Evolutionary conservation across 163 green algal species (phyloP), one percentile per base, ranked within the genome.

Genomic region (Scenedesmus sp.): DNA sequence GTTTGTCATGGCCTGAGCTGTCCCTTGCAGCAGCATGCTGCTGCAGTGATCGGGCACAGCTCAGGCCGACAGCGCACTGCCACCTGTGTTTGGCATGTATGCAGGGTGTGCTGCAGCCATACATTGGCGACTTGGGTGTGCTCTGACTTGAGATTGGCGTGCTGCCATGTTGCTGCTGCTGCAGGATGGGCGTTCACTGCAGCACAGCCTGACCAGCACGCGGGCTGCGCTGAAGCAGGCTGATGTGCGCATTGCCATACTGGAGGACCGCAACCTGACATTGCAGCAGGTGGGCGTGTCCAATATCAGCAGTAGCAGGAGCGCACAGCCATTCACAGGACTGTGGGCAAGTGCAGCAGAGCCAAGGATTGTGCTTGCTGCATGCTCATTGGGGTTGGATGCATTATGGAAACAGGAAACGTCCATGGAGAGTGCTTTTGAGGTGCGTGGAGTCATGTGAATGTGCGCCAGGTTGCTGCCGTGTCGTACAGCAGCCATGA

Each of bases 181-280:
- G 87, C 79, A 91, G 87, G 78, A 87, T 42, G 78, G 56, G 35
- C 42, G 87, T 22, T 56, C 72, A 30, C 42, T 87, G 42, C 42
- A 53, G 59, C 56, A 87, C 30, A 40, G 13, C 43, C 81, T 89
- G 68, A 72, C 46, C 43, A 65, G 18, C 43, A 76, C 51, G 24
- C 44, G 68, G 15, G 46, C 42, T 20, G 49, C 44, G 79, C 81
- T 92, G 46, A 88, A 88, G 59, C 88, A 89, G 81, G 88, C 88
- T 51, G 88, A 89, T 51, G 82, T 92, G 49, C 88, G 81, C 65
- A 92, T 92, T 18, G 81, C 88, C 30, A 92, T 92, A 20, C 65
- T 92, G 43, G 88, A 92, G 81, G 88, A 92, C 18, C 88, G 88
- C 81, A 83, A 70, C 59, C 35, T 92, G 20, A 44, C 88, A 43